Base-by-base conservation (phyloP, 2,329 filamentous ascomycete species). In the Tympanopsis confertula region DNA sequence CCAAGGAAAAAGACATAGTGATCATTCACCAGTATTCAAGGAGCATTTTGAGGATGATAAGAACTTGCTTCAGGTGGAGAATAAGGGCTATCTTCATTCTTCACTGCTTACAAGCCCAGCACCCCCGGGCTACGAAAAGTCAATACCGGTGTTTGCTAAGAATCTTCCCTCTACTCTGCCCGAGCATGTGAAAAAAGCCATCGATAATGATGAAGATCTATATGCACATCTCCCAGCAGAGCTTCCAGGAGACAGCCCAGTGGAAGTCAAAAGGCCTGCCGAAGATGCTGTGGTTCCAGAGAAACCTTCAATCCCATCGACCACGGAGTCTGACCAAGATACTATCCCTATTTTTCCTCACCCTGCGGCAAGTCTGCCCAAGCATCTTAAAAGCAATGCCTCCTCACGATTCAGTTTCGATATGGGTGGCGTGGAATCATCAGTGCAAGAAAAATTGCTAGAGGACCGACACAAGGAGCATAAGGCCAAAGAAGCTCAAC, bases 391-490 rank as follows among this genome's bases (percentile, higher is more conserved):
- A 40, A 78, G 74, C 47, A 73, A 69, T 50, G 70, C 74, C 1
- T 78, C 73, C 2, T 33, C 30, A 13, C 61, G 75, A 7, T 81
- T 81, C 49, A 80, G 75, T 45, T 81, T 81, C 45, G 75, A 81
- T 43, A 69, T 79, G 47, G 67, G 63, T 4, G 68, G 67, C 13
- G 62, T 65, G 7, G 74, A 72, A 38, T 76, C 73, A 4, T 64
- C 68, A 4, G 62, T 65, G 1, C 73, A 81, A 48, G 76, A 81
- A 47, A 69, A 69, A 44, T 55, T 78, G 5, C 55, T 81, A 22
- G 76, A 81, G 54, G 76, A 80, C 42, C 74, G 73, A 37, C 73
- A 78, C 45, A 66, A 73, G 57, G 56, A 66, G 51, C 73, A 78
- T 45, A 66, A 73, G 57, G 56, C 65, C 51, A 58, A 73, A 57